Evolutionary conservation across 2,329 filamentous ascomycete species (phyloP).

Genomic region (Epichloe baconii): DNA sequence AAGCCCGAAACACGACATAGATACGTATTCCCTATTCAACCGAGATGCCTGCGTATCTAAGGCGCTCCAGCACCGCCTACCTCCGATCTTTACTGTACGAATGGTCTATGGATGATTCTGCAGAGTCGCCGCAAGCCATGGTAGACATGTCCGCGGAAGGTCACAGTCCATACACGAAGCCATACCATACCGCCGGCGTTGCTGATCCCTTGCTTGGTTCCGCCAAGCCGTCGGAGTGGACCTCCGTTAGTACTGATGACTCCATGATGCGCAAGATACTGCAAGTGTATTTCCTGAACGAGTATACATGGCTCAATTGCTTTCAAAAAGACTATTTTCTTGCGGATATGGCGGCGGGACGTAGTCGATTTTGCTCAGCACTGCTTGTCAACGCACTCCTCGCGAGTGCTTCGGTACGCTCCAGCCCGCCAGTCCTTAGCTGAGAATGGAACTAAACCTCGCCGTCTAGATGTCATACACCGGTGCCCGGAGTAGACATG

Average conservation of each 20-base stretch:
- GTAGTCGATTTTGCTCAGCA: slow-evolving; percentile 23
- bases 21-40: slow-evolving; percentile 24
- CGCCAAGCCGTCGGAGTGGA: slow-evolving; percentile 23
- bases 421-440: slow-evolving; percentile 2
- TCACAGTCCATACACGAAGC: slow-evolving; percentile 18
- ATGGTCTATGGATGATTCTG: neutral
- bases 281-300: slow-evolving; percentile 16
- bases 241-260: slow-evolving; percentile 21
- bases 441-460: no score
- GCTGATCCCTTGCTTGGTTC: slow-evolving; percentile 20
- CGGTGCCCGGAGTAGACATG: neutral
- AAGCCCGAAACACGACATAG: slow-evolving; percentile 24
- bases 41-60: slow-evolving; percentile 10
- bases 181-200: slow-evolving; percentile 23
- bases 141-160: slow-evolving; percentile 4
- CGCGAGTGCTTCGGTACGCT: slow-evolving; percentile 21
- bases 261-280: slow-evolving; percentile 21
- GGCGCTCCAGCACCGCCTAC: slow-evolving; percentile 13
- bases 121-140: slow-evolving; percentile 4
- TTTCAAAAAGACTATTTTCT: slow-evolving; percentile 28
- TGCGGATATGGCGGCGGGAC: slow-evolving; percentile 21
- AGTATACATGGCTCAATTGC: slow-evolving; percentile 22
- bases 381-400: slow-evolving; percentile 27
- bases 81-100: slow-evolving; percentile 16
- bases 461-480: no score